A percentile compares a stretch with the other conserved stretches of the same genome.
These are phyloP conservation scores for Endothia cerciana DNA, from an alignment of 2,329 filamentous ascomycete genomes.

Conservation along the genomic window DNA sequence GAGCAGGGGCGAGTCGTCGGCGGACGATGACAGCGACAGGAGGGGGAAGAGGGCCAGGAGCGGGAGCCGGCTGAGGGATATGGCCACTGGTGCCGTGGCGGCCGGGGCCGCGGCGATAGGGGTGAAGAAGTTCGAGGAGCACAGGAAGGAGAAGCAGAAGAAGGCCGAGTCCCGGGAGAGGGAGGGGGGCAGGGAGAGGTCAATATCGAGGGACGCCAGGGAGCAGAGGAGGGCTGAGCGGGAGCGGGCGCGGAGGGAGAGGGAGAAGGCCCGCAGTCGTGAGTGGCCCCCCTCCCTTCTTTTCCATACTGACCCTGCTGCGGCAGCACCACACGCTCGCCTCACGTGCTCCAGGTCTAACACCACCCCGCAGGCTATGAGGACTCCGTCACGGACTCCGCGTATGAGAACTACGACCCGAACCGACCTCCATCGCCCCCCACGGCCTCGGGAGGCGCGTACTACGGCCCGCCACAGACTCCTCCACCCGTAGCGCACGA, in stretches of 20 bases:
- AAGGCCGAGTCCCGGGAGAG: conserved; percentile 35
- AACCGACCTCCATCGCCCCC: conserved; percentile 50
- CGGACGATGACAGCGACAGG: conserved; percentile 33
- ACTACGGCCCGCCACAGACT: conserved; percentile 44
- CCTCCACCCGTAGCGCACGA: conserved; percentile 6
- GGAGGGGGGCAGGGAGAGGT: conserved; percentile 42
- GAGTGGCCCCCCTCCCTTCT: too few species aligned
- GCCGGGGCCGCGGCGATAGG: conserved; percentile 65
- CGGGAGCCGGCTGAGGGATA: conserved; percentile 56
- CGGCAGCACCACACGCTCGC: too few species aligned
- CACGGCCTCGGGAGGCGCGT: conserved; percentile 56
- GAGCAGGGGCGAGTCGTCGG: conserved; percentile 32
- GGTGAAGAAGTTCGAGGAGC: conserved; percentile 62
- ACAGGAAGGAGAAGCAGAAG: conserved; percentile 45
- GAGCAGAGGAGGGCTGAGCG: conserved; percentile 34
- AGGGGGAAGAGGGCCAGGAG: conserved; percentile 57
- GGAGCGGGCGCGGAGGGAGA: conserved; percentile 38
- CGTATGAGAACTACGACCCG: conserved; percentile 41
- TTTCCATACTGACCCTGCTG: too few species aligned
- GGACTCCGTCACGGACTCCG: conserved; percentile 41
- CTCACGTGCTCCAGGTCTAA: too few species aligned
- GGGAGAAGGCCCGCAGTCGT: conserved; percentile 44
- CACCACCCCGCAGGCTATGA: conserved; percentile 38
- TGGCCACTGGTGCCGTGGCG: conserved; percentile 58
- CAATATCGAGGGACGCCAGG: conserved; percentile 39